phyloP scores from a whole-genome alignment of 352 stramenopile species.

The Pythium diclinum region DNA sequence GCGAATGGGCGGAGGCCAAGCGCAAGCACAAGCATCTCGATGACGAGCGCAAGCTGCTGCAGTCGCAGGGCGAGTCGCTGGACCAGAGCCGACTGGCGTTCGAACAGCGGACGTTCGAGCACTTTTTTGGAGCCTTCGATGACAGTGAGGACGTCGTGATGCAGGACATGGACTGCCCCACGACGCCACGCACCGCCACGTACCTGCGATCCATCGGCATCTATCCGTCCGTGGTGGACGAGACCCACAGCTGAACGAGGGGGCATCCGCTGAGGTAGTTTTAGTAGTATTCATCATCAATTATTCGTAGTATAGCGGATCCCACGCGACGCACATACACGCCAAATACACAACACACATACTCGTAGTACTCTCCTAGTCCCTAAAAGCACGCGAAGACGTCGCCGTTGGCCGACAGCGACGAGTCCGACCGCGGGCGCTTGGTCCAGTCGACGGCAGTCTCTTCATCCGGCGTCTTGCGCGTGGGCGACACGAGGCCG shows the following conservation, averaged over 20 bases:
- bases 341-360: neutral
- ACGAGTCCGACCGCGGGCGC: conserved; percentile 16
- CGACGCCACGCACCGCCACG: conserved; percentile 20
- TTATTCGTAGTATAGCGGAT: conserved; percentile 14
- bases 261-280: neutral
- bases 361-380: neutral
- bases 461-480: neutral
- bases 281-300: conserved; percentile 14
- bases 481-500: conserved; percentile 2
- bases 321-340: neutral
- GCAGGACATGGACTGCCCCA: conserved; percentile 21
- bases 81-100: conserved; percentile 25
- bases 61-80: conserved; percentile 15
- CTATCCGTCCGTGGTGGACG: conserved; percentile 13
- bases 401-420: conserved; percentile 5
- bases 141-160: conserved; percentile 17
- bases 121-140: conserved; percentile 21
- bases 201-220: conserved; percentile 27
- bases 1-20: conserved; percentile 16
- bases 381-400: conserved; percentile 21
- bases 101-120: conserved; percentile 21
- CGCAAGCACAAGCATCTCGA: conserved; percentile 19
- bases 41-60: conserved; percentile 18
- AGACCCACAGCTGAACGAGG: neutral
- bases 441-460: conserved; percentile 13